Evolutionary conservation across 306 rosid species (phyloP).

Genomic region (Crataegus laevigata): DNA sequence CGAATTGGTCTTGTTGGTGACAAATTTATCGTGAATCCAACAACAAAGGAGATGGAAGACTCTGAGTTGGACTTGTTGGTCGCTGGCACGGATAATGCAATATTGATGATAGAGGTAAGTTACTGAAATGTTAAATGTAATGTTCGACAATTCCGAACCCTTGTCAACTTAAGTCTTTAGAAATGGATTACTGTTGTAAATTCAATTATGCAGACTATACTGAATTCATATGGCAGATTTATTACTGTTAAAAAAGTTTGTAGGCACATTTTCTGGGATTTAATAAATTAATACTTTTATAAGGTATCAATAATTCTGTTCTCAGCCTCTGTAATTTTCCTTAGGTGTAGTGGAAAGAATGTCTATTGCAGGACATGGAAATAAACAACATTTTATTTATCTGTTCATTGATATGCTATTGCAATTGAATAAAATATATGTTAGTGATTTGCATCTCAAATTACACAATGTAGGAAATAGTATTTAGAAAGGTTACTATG

Average conservation of each 20-base stretch:
- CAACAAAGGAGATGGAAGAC: slow-evolving; percentile 78
- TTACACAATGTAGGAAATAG: neutral
- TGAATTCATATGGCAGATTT: neutral
- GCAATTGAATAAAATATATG: neutral
- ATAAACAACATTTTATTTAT: too few relatives aligned
- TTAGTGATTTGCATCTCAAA: neutral
- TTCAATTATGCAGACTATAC: neutral
- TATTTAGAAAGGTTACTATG: neutral
- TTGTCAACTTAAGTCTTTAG: neutral
- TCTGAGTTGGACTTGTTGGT: slow-evolving; percentile 85
- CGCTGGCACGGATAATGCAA: slow-evolving; percentile 90
- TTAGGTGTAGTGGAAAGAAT: neutral
- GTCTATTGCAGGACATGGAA: neutral
- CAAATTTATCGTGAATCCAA: too few relatives aligned
- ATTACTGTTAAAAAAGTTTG: neutral
- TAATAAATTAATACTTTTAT: neutral
- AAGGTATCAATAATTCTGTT: too few relatives aligned
- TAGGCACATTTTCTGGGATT: neutral
- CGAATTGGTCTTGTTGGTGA: too few relatives aligned
- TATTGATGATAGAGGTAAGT: slow-evolving; percentile 91
- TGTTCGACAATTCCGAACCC: neutral
- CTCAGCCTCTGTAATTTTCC: too few relatives aligned
- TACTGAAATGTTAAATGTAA: neutral
- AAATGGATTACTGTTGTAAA: neutral
- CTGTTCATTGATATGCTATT: neutral